phyloP scores from a whole-genome alignment of 805 yeast species.

The Starmerella vaccinii region DNA sequence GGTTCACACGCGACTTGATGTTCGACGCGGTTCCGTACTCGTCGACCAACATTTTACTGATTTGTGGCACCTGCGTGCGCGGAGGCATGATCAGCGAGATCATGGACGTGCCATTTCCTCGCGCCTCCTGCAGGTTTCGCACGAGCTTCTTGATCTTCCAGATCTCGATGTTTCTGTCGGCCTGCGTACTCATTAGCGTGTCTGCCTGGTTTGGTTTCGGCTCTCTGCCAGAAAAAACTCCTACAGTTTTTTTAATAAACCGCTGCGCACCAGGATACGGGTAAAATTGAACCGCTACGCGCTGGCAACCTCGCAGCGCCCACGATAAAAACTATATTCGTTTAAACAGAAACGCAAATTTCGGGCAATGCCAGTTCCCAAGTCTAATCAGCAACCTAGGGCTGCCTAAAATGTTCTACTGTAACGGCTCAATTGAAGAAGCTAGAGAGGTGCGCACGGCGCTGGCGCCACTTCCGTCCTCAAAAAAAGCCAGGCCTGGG shows the following conservation, averaged over 20 bases:
- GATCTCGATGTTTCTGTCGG: slow-evolving; percentile 94
- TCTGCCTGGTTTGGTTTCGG: neutral
- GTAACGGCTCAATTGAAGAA: too few relatives aligned
- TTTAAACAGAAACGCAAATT: too few relatives aligned
- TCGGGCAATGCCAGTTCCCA: too few relatives aligned
- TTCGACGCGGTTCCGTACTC: slow-evolving; percentile 98
- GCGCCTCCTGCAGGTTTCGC: slow-evolving; percentile 76
- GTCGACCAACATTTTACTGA: slow-evolving; percentile 86
- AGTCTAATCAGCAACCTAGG: too few relatives aligned
- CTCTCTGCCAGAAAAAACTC: neutral
- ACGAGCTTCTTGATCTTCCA: slow-evolving; percentile 96
- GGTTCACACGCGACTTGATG: slow-evolving; percentile 93
- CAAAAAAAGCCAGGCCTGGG: too few relatives aligned
- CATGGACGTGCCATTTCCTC: slow-evolving; percentile 99
- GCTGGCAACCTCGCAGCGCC: too few relatives aligned
- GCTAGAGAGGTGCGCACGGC: too few relatives aligned
- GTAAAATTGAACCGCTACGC: neutral
- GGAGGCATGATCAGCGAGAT: slow-evolving; percentile 94
- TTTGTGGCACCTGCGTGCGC: slow-evolving; percentile 79
- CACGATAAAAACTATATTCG: too few relatives aligned
- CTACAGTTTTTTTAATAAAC: neutral
- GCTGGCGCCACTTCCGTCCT: too few relatives aligned
- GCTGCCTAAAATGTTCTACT: too few relatives aligned
- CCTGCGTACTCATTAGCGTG: slow-evolving; percentile 43
- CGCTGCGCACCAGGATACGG: neutral